Conservation (phyloP, 495 filamentous ascomycete species). For the Xanthoparmelia taractica region DNA sequence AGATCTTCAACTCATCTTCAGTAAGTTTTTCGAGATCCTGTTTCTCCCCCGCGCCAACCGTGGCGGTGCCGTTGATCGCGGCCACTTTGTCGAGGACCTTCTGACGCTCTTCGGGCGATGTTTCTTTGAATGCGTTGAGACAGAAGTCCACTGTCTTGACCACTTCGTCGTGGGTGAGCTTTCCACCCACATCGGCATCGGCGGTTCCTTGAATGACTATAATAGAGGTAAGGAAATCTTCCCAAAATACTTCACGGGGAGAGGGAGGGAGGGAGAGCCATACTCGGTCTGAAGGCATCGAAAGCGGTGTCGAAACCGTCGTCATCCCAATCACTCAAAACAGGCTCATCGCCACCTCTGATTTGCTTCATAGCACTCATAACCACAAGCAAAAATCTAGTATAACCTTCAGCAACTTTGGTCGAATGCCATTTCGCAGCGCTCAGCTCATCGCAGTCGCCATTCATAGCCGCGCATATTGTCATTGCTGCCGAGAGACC, state of each 20-base stretch:
- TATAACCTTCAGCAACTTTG: constrained; percentile 41
- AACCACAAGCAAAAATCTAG: constrained; percentile 44
- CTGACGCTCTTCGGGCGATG: constrained; percentile 23
- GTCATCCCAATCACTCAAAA: constrained; percentile 38
- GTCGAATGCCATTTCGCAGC: constrained; percentile 43
- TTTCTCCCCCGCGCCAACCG: neutral
- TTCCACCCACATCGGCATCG: constrained; percentile 26
- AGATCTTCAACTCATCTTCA: constrained; percentile 30
- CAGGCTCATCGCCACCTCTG: constrained; percentile 28
- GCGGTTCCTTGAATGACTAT: constrained; percentile 39
- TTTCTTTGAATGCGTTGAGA: constrained; percentile 28
- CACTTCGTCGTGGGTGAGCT: constrained; percentile 32
- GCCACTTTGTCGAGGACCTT: constrained; percentile 27
- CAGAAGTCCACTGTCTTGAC: constrained; percentile 37
- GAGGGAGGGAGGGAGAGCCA: constrained; percentile 15
- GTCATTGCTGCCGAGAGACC: constrained; percentile 42
- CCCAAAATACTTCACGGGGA: neutral
- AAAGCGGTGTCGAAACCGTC: constrained; percentile 42
- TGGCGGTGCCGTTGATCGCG: neutral
- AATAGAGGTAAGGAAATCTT: neutral
- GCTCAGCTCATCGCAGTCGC: constrained; percentile 33
- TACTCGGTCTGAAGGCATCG: constrained; percentile 38
- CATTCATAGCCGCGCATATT: constrained; percentile 30
- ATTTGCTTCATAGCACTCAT: constrained; percentile 42
- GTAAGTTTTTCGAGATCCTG: neutral